Base-by-base conservation (phyloP, 345 rosid genomes). In the Durio zibethinus region DNA sequence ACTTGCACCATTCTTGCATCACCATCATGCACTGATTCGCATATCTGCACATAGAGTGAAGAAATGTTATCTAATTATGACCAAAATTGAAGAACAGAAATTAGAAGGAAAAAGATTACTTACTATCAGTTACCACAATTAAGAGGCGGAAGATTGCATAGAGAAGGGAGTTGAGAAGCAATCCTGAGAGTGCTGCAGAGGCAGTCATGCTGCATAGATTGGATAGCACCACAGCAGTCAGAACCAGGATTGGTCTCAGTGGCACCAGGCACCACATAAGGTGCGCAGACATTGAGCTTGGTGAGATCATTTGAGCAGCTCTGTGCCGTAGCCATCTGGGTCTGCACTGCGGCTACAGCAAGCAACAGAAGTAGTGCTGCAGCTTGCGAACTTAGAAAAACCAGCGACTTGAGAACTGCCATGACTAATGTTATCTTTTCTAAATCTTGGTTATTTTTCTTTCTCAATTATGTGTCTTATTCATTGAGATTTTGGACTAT, bases 141-240 rank as follows among this genome's bases (percentile, higher is more conserved):
- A 80, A 89, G 77, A 11, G 94, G 38, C 25, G 94, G 90, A 71
- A 92, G 72, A 74, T 79, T 88, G 90, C 97, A 92, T 9, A 77
- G 87, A 61, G 85, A 72, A 47, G 98, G 97, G 72, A 94, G 94
- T 69, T 87, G 88, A 45, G 92, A 82, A 0, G 95, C 91, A 43
- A 94, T 85, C 57, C 89, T 86, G 48, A 94, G 71, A 47, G 98
- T 91, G 94, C 60, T 91, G 89, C 98, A 93, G 72, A 94, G 79
- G 80, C 98, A 94, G 76, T 90, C 94, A 16, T 63, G 84, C 4
- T 88, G 85, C 18, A 94, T 85, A 0, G 92, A 77, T 48, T 79
- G 89, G 35, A 93, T 91, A 0, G 97, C 95, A 16, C 16, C 66
- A 62, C 98, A 89, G 69, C 97, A 90, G 16, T 83, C 91, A 0